These are phyloP conservation scores for Plectosphaerella sp. DNA, from an alignment of 2,329 filamentous ascomycete genomes.

Conservation along the genomic window DNA sequence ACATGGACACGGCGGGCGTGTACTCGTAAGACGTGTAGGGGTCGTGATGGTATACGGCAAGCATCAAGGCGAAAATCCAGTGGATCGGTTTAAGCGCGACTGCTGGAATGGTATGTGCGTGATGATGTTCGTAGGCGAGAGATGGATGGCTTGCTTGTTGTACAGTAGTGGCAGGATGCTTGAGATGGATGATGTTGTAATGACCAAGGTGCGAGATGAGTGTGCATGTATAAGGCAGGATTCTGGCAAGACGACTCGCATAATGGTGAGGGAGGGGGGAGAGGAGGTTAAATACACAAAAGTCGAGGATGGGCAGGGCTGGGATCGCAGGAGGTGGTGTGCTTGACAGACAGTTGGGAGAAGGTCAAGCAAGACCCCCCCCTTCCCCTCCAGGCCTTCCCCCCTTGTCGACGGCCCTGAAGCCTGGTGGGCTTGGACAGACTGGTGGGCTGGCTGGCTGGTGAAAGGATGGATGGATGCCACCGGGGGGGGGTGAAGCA, in stretches of 20 bases:
- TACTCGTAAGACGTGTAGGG: background rate
- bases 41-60: background rate
- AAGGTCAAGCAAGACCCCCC: background rate
- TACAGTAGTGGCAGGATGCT: background rate
- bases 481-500: background rate
- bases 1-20: slow-evolving; percentile 26
- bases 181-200: background rate
- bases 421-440: background rate
- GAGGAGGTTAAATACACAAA: background rate
- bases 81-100: background rate
- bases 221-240: background rate
- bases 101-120: background rate
- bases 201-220: background rate
- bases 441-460: background rate
- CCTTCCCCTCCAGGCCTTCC: background rate
- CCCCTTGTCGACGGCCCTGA: too few species aligned
- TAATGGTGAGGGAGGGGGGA: background rate
- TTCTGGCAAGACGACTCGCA: background rate
- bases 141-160: background rate
- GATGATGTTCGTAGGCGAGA: background rate
- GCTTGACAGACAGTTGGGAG: background rate
- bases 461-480: background rate
- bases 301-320: background rate
- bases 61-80: background rate
- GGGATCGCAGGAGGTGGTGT: background rate